These are phyloP conservation scores for Pestalotiopsis sp. DNA, from an alignment of 2,329 filamentous ascomycete genomes.

Conservation along the genomic window DNA sequence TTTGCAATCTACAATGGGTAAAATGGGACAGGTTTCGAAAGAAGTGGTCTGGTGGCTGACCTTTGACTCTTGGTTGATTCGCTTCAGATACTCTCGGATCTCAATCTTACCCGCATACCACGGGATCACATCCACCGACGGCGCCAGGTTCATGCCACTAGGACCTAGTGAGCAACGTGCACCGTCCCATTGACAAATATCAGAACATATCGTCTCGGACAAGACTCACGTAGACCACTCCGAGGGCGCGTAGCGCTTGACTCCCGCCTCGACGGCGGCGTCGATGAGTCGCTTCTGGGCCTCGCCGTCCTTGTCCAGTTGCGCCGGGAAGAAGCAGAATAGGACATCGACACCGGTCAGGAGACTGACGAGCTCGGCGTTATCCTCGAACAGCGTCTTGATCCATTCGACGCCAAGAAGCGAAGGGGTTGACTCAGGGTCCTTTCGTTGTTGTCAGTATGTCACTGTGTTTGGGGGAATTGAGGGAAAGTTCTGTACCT, in stretches of 20 bases:
- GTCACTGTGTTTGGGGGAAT: background rate
- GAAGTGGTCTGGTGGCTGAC: background rate
- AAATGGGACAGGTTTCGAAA: conserved; percentile 24
- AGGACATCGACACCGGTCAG: background rate
- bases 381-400: background rate
- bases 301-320: conserved; percentile 19
- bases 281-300: conserved; percentile 45
- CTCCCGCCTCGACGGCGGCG: conserved; percentile 38
- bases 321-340: conserved; percentile 9
- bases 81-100: background rate
- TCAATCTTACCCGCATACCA: conserved; percentile 44
- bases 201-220: background rate
- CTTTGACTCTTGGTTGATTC: conserved; percentile 22
- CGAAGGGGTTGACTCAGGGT: background rate
- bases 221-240: conserved; percentile 33
- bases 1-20: background rate
- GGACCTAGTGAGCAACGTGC: background rate
- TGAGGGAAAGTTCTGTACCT: background rate
- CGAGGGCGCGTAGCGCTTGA: conserved; percentile 44
- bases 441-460: background rate
- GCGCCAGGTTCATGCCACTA: background rate
- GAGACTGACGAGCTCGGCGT: background rate
- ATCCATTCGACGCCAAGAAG: conserved; percentile 2
- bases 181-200: background rate
- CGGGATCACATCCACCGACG: conserved; percentile 14